A percentile compares a stretch with the other conserved stretches of the same genome.
phyloP scores from a whole-genome alignment of 192 early-diverging fungal genomes.

The Cladochytrium replicatum region DNA sequence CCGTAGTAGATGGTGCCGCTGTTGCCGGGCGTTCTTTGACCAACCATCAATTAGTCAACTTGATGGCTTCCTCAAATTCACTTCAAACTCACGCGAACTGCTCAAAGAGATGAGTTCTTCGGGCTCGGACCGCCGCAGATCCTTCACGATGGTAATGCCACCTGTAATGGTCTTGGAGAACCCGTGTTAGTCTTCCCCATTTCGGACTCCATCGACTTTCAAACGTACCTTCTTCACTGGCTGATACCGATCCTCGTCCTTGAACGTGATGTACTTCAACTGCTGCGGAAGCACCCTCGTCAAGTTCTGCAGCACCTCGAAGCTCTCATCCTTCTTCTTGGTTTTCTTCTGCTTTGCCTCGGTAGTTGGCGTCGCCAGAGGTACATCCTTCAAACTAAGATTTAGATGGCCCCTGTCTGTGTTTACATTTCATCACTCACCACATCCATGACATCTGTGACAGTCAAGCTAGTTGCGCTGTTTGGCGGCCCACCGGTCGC shows the following conservation, averaged over 20 bases:
- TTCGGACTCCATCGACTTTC: neutral
- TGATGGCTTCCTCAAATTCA: too few species aligned
- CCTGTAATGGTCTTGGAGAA: constrained; percentile 32
- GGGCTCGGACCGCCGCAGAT: constrained; percentile 63
- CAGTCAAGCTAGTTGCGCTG: too few species aligned
- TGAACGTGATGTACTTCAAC: constrained; percentile 75
- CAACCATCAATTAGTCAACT: too few species aligned
- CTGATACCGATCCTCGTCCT: constrained; percentile 74
- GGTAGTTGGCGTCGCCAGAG: too few species aligned
- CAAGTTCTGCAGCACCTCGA: constrained; percentile 76
- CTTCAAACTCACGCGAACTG: too few species aligned
- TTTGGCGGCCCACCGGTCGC: too few species aligned
- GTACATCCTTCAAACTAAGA: too few species aligned
- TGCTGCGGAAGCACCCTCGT: constrained; percentile 81
- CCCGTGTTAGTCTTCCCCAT: neutral
- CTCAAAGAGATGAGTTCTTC: constrained; percentile 80
- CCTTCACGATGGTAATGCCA: constrained; percentile 82
- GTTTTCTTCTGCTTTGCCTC: constrained; percentile 44
- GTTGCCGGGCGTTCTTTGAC: too few species aligned
- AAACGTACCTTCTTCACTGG: constrained; percentile 70
- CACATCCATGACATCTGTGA: constrained; percentile 40
- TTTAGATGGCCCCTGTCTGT: too few species aligned
- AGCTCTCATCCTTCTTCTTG: constrained; percentile 65
- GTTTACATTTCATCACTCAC: too few species aligned
- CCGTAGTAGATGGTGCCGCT: too few species aligned